phyloP scores from a whole-genome alignment of 495 filamentous ascomycete species.

The Lichenothelia convexa region DNA sequence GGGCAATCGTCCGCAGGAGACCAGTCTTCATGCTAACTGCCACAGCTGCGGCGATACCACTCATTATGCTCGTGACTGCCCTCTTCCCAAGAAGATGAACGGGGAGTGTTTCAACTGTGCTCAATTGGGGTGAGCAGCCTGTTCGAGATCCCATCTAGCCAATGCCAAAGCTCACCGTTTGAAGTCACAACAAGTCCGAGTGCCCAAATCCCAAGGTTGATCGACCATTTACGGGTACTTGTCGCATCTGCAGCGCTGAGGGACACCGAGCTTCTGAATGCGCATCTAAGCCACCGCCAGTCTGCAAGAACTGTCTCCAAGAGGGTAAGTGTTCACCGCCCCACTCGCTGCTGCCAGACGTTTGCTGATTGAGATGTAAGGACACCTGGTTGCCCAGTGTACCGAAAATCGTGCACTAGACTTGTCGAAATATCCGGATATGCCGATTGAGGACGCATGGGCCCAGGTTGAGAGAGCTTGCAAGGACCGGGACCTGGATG shows the following conservation, averaged over 20 bases:
- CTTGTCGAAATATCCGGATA: slow-evolving; percentile 36
- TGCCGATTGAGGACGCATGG: slow-evolving; percentile 53
- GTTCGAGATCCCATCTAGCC: background rate
- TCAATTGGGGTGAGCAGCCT: slow-evolving; percentile 34
- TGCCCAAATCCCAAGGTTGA: slow-evolving; percentile 45
- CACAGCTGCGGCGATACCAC: slow-evolving; percentile 33
- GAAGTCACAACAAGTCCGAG: slow-evolving; percentile 44
- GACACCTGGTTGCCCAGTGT: slow-evolving; percentile 50
- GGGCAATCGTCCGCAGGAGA: slow-evolving; percentile 3
- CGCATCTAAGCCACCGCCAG: slow-evolving; percentile 38
- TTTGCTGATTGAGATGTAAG: too few species aligned
- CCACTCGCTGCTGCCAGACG: too few species aligned
- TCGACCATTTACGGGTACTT: slow-evolving; percentile 43
- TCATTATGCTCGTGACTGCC: slow-evolving; percentile 42
- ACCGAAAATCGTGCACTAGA: slow-evolving; percentile 51
- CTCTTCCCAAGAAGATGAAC: slow-evolving; percentile 27
- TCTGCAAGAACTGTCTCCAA: slow-evolving; percentile 59
- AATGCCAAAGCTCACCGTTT: background rate
- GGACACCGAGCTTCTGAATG: slow-evolving; percentile 59
- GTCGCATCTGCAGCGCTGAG: slow-evolving; percentile 50
- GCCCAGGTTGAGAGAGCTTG: slow-evolving; percentile 40
- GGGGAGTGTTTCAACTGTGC: slow-evolving; percentile 67
- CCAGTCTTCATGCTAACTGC: slow-evolving; percentile 2
- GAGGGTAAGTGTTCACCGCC: slow-evolving; percentile 41
- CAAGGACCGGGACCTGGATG: slow-evolving; percentile 46